A percentile compares a stretch with the other conserved stretches of the same genome.
Conservation (phyloP, 495 filamentous ascomycete genomes). For the Hapsidospora chrysogenum region DNA sequence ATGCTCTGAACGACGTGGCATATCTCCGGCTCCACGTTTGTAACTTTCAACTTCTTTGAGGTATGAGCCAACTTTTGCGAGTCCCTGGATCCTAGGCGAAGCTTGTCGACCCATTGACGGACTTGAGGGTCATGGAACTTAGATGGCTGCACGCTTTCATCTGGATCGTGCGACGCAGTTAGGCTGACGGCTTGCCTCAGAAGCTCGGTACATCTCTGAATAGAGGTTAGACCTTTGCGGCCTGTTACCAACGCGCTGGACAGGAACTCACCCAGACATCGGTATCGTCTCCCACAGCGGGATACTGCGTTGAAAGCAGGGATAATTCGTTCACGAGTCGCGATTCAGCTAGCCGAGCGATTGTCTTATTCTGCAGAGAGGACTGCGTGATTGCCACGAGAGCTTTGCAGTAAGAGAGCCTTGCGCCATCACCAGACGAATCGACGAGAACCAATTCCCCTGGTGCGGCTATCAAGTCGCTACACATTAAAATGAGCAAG, state of each 20-base stretch:
- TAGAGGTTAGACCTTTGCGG: not conserved
- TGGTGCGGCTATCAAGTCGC: slow-evolving; percentile 1
- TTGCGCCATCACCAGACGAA: not conserved
- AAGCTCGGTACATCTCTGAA: not conserved
- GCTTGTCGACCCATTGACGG: not conserved
- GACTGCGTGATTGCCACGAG: not conserved
- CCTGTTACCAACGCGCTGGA: too few species aligned
- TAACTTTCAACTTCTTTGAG: not conserved
- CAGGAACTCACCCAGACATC: slow-evolving; percentile 2
- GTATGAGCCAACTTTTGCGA: not conserved
- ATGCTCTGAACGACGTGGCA: not conserved
- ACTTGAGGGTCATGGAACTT: slow-evolving; percentile 1
- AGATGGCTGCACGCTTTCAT: not conserved
- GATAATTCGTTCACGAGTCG: slow-evolving; percentile 3
- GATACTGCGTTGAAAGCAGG: not conserved
- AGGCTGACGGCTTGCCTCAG: not conserved
- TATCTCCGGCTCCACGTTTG: not conserved
- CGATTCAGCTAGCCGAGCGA: slow-evolving; percentile 1
- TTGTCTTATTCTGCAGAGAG: not conserved
- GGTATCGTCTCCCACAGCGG: not conserved
- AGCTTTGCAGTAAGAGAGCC: not conserved
- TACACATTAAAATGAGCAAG: slow-evolving; percentile 1
- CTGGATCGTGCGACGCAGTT: not conserved
- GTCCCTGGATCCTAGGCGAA: not conserved
- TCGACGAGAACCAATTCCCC: not conserved